Percentiles rank a stretch among this genome's conserved stretches.
These are phyloP conservation scores for Alternaria metachromatica DNA, from an alignment of 2,329 filamentous ascomycete genomes.

Conservation along the genomic window DNA sequence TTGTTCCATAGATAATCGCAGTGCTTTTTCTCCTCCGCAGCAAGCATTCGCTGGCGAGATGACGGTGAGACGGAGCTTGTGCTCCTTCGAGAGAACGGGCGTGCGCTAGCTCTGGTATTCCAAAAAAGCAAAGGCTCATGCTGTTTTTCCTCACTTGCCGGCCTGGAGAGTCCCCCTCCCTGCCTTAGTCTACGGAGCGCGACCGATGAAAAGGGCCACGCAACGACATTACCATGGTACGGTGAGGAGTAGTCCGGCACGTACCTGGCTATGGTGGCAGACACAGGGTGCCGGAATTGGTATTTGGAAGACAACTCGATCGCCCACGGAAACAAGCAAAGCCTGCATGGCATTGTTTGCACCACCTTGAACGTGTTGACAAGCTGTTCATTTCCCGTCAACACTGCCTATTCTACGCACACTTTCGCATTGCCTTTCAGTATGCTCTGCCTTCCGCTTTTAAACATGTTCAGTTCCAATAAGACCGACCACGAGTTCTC, in stretches of 20 bases:
- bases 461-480: neutral
- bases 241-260: neutral
- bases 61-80: neutral
- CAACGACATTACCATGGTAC: neutral
- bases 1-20: neutral
- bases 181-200: neutral
- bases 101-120: neutral
- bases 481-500: neutral
- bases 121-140: neutral
- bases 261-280: neutral
- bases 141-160: neutral
- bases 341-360: neutral
- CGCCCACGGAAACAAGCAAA: neutral
- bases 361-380: neutral
- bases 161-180: neutral
- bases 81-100: neutral
- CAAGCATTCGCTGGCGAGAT: neutral
- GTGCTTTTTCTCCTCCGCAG: neutral
- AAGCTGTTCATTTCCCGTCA: neutral
- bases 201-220: neutral
- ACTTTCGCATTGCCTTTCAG: neutral
- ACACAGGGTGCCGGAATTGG: neutral
- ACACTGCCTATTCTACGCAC: neutral
- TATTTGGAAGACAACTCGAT: neutral
- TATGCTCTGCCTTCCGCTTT: neutral